phyloP scores from a whole-genome alignment of 768 basidiomycete species.

The Postia placenta region DNA sequence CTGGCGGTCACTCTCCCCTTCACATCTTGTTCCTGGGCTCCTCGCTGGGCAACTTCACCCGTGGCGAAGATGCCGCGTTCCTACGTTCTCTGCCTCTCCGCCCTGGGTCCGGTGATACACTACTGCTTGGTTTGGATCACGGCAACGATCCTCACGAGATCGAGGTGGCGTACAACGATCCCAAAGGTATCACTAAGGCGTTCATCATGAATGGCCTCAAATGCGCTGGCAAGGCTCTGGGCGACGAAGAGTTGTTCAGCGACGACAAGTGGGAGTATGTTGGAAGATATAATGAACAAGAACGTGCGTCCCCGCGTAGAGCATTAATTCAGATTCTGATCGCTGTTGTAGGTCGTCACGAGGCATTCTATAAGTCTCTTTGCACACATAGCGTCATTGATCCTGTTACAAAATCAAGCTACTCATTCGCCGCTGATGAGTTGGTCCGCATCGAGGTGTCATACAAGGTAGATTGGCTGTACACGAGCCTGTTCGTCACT shows the following conservation, averaged over 20 bases:
- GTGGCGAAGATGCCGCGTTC: conserved; percentile 65
- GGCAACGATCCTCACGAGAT: conserved; percentile 65
- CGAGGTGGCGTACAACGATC: conserved; percentile 84
- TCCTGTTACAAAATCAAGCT: conserved; percentile 34
- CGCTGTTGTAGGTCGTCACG: conserved; percentile 59
- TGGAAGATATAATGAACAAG: conserved; percentile 48
- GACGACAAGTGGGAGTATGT: conserved; percentile 73
- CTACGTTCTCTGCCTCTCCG: conserved; percentile 75
- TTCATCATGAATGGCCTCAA: conserved; percentile 88
- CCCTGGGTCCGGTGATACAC: conserved; percentile 68
- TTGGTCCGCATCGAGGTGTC: conserved; percentile 82
- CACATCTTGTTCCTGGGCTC: conserved; percentile 92
- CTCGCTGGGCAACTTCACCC: conserved; percentile 84
- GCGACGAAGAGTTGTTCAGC: conserved; percentile 58
- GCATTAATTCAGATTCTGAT: background rate
- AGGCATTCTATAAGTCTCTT: conserved; percentile 76
- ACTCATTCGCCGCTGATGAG: conserved; percentile 65
- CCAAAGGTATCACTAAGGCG: conserved; percentile 56
- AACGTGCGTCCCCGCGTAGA: conserved; percentile 29
- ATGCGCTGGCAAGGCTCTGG: conserved; percentile 61
- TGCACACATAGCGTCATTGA: conserved; percentile 50
- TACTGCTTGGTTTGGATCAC: conserved; percentile 89
- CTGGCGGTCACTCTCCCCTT: conserved; percentile 45
- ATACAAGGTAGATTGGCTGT: conserved; percentile 60
- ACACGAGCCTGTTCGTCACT: background rate